Evolutionary conservation across 495 filamentous ascomycete species (phyloP).

Genomic region (Podospora bellae-mahoneyi): DNA sequence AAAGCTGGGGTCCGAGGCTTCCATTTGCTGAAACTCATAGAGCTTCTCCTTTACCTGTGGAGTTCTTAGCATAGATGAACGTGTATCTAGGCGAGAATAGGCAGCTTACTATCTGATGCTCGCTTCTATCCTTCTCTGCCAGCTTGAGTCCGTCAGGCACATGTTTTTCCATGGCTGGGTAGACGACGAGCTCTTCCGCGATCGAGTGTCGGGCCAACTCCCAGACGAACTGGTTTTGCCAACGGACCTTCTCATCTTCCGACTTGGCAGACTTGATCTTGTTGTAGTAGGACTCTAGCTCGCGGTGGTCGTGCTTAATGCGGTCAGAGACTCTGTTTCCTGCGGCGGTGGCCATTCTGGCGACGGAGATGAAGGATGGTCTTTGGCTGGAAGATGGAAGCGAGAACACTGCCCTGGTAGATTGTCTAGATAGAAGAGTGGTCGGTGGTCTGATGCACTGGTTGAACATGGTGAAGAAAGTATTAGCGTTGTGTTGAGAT

Average conservation of each 20-base stretch:
- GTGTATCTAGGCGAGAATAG: neutral
- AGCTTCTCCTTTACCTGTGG: slow-evolving; percentile 60
- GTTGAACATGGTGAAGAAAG: slow-evolving; percentile 13
- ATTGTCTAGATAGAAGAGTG: neutral
- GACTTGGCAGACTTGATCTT: slow-evolving; percentile 52
- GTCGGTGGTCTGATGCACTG: slow-evolving; percentile 3
- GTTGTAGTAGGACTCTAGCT: slow-evolving; percentile 57
- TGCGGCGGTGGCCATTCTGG: slow-evolving; percentile 9
- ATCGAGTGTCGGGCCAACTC: slow-evolving; percentile 64
- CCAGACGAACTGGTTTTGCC: slow-evolving; percentile 68
- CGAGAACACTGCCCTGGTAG: neutral
- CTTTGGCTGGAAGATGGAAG: slow-evolving; percentile 5
- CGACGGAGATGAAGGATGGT: neutral
- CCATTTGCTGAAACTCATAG: slow-evolving; percentile 58
- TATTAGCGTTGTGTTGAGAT: too few relatives aligned
- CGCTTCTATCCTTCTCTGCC: slow-evolving; percentile 56
- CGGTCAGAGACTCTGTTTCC: slow-evolving; percentile 43
- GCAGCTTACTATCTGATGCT: slow-evolving; percentile 52
- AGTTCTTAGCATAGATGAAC: neutral
- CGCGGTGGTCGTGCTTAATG: slow-evolving; percentile 61
- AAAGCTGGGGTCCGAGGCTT: slow-evolving; percentile 47
- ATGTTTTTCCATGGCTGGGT: slow-evolving; percentile 63
- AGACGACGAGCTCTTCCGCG: slow-evolving; percentile 67
- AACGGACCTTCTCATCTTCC: slow-evolving; percentile 49
- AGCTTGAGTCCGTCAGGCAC: slow-evolving; percentile 46